These are phyloP conservation scores for Colletotrichum falcatum DNA, from an alignment of 2,329 filamentous ascomycete genomes.

Conservation along the genomic window DNA sequence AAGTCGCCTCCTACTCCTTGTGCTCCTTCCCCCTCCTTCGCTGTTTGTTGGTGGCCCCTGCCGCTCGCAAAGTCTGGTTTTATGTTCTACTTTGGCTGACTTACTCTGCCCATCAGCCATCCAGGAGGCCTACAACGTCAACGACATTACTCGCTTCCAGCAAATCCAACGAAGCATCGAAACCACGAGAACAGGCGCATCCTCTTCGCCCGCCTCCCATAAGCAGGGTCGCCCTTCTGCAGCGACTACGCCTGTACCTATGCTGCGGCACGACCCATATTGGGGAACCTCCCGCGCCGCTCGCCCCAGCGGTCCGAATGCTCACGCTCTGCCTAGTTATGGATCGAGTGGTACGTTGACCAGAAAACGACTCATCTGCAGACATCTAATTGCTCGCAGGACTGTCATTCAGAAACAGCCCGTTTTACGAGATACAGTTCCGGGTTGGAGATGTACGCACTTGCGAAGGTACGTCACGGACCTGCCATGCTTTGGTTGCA, in stretches of 20 bases:
- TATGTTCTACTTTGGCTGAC: slow-evolving; percentile 18
- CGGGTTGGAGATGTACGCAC: slow-evolving; percentile 73
- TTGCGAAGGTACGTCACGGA: slow-evolving; percentile 74
- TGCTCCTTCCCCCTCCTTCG: slow-evolving; percentile 33
- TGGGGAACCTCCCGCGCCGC: slow-evolving; percentile 29
- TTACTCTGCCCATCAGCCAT: slow-evolving; percentile 52
- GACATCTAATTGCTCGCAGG: slow-evolving; percentile 23
- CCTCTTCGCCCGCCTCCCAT: slow-evolving; percentile 35
- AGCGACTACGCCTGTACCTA: slow-evolving; percentile 16
- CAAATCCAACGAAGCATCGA: slow-evolving; percentile 58
- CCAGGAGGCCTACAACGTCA: slow-evolving; percentile 51
- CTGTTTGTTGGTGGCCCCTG: slow-evolving; percentile 21
- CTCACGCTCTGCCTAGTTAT: slow-evolving; percentile 17
- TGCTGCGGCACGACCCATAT: slow-evolving; percentile 23
- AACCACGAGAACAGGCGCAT: slow-evolving; percentile 40
- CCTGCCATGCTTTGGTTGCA: slow-evolving; percentile 2
- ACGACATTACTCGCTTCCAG: slow-evolving; percentile 56
- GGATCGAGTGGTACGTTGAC: slow-evolving; percentile 21
- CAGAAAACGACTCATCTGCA: not conserved
- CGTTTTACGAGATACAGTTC: slow-evolving; percentile 82
- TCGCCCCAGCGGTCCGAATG: slow-evolving; percentile 23
- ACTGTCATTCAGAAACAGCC: slow-evolving; percentile 74
- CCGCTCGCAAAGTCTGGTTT: not conserved
- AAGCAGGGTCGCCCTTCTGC: slow-evolving; percentile 28
- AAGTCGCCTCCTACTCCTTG: slow-evolving; percentile 55